A percentile compares a stretch with the other conserved stretches of the same genome.
These are phyloP conservation scores for Harringtonia lauricola DNA, from an alignment of 2,329 filamentous ascomycete species.

Conservation along the genomic window DNA sequence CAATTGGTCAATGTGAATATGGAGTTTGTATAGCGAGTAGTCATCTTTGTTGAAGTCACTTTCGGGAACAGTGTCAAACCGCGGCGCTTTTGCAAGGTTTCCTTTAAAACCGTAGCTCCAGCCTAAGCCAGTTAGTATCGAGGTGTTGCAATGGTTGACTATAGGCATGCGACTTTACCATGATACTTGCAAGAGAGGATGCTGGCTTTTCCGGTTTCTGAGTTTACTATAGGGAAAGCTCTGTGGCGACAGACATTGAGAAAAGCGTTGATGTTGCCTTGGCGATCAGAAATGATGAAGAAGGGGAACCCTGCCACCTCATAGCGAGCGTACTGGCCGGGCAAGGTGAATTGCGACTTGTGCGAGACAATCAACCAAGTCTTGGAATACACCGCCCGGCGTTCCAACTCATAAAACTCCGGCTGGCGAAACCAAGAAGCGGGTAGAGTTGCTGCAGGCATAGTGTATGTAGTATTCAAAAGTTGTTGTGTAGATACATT, in stretches of 20 bases:
- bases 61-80: conserved; percentile 25
- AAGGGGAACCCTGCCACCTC: conserved; percentile 24
- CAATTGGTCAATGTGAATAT: conserved; percentile 26
- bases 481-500: too few relatives aligned
- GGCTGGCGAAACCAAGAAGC: conserved; percentile 31
- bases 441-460: too few relatives aligned
- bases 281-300: conserved; percentile 24
- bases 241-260: too few relatives aligned
- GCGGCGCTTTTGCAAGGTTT: conserved; percentile 29
- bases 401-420: conserved; percentile 32
- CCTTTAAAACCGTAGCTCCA: conserved; percentile 33
- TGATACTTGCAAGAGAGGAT: conserved; percentile 33
- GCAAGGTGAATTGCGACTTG: conserved; percentile 19
- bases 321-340: conserved; percentile 24
- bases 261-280: conserved; percentile 25
- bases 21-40: conserved; percentile 33
- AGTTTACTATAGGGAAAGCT: too few relatives aligned
- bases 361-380: conserved; percentile 27
- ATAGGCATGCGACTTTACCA: too few relatives aligned
- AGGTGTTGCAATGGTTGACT: too few relatives aligned
- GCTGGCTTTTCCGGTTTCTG: conserved; percentile 19
- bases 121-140: too few relatives aligned
- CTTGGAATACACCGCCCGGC: conserved; percentile 30
- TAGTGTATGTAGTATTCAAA: too few relatives aligned
- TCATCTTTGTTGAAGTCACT: conserved; percentile 27